phyloP scores from a whole-genome alignment of 495 filamentous ascomycete genomes.

The Xanthoparmelia taractica region DNA sequence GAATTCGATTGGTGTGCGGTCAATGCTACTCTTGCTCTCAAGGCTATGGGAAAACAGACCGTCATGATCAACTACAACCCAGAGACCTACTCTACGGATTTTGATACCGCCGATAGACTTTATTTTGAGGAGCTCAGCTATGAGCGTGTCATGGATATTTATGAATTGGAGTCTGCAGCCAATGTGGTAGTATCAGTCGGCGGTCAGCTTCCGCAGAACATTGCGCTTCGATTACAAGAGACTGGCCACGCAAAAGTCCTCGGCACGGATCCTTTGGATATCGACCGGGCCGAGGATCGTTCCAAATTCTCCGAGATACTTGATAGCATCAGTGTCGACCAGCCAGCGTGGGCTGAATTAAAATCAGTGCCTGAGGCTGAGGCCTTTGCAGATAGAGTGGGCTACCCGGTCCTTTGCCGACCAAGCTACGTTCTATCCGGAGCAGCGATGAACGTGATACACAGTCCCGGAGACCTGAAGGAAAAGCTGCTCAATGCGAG shows the following conservation, averaged over 20 bases:
- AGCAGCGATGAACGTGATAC: conserved; percentile 96
- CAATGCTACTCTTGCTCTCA: conserved; percentile 79
- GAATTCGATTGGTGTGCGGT: conserved; percentile 99
- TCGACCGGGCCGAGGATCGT: conserved; percentile 93
- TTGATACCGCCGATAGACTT: conserved; percentile 86
- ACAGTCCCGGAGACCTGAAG: conserved; percentile 76
- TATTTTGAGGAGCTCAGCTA: conserved; percentile 98
- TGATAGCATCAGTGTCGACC: conserved; percentile 91
- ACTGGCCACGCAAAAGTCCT: conserved; percentile 80
- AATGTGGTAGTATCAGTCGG: conserved; percentile 94
- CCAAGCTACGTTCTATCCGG: conserved; percentile 95
- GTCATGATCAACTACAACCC: conserved; percentile 98
- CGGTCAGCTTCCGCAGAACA: conserved; percentile 94
- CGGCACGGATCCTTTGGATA: conserved; percentile 85
- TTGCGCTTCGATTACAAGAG: conserved; percentile 90
- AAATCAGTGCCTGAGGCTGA: conserved; percentile 79
- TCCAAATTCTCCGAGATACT: conserved; percentile 98
- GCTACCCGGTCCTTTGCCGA: conserved; percentile 87
- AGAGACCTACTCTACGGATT: conserved; percentile 84
- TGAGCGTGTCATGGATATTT: conserved; percentile 97
- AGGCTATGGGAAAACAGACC: conserved; percentile 90
- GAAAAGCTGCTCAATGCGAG: conserved; percentile 81
- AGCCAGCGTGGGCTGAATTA: conserved; percentile 96
- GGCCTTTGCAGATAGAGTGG: conserved; percentile 72
- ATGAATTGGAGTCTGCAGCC: conserved; percentile 78